Evolutionary conservation across 2,329 filamentous ascomycete genomes (phyloP), one percentile per base, ranked within the genome.

Genomic region (Colletotrichum musae): DNA sequence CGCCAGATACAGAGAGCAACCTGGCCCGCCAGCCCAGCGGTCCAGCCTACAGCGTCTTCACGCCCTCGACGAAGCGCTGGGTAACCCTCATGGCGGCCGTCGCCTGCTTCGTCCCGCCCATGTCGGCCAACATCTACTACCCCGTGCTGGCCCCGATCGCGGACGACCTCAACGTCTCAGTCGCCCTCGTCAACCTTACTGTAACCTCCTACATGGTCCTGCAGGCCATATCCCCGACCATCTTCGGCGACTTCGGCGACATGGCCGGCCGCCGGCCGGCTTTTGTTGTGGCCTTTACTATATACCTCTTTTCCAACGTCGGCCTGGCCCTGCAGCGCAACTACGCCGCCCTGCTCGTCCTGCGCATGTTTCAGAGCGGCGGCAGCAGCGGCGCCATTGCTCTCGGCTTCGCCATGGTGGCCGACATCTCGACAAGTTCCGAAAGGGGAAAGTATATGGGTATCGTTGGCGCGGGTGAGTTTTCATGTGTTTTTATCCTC

Each of bases 361-460:
- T 93, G 9, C 85, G 91, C 0, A 89, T 88, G 79, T 67, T 92
- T 3, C 91, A 93, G 74, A 89, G 88, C 39, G 83, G 84, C 0
- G 91, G 92, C 0, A 91, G 88, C 75, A 91, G 89, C 73, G 90
- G 90, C 0, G 92, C 91, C 0, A 83, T 94, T n/a, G 91, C 93
- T 0, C 82, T 96, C 1, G 89, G 88, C 0, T 92, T 87, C 70
- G 93, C 90, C 2, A 89, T 94, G 2, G 87, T 95, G 15, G 90
- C 91, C 0, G 93, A 96, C 74, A 85, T 94, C 5, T 86, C 90
- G 0, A 89, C 91, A 0, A 89, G 87, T 53, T 85, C 88, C 0
- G 92, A 95, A 77, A 84, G 93, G 73, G 93, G 93, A 3, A 88
- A 86, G 64, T 95, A 93, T 75, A 91, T 95, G 82, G 92, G 89